These are phyloP conservation scores for Tuber calosporum DNA, from an alignment of 495 filamentous ascomycete species.

Conservation along the genomic window DNA sequence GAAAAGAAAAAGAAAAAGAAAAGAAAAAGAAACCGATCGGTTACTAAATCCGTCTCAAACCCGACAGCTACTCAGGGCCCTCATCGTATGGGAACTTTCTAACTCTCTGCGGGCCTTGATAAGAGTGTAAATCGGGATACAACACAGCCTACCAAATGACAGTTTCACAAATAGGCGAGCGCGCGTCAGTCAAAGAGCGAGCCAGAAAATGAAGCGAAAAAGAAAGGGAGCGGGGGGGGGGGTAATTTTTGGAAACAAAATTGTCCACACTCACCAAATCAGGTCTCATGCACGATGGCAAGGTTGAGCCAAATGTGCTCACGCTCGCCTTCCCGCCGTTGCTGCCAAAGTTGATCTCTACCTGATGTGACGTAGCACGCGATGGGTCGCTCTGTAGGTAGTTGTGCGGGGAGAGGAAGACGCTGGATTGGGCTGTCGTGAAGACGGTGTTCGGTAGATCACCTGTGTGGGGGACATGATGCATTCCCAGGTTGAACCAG, in stretches of 20 bases:
- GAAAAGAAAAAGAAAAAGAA: not conserved
- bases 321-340: not conserved
- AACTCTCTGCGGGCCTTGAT: constrained; percentile 12
- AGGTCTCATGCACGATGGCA: not conserved
- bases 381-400: constrained; percentile 43
- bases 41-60: not conserved
- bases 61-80: not conserved
- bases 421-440: constrained; percentile 47
- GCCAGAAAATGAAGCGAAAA: not conserved
- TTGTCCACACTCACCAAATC: not conserved
- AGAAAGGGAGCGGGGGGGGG: not conserved
- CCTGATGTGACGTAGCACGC: constrained; percentile 31
- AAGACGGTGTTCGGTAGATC: constrained; percentile 53
- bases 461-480: constrained; percentile 53
- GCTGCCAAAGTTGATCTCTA: constrained; percentile 1
- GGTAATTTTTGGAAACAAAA: not conserved
- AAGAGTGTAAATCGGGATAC: constrained; percentile 23
- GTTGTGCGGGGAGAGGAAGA: constrained; percentile 49
- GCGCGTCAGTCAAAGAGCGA: not conserved
- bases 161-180: not conserved
- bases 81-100: constrained; percentile 14
- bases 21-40: not conserved
- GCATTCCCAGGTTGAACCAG: constrained; percentile 55
- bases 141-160: constrained; percentile 9
- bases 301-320: not conserved